Evolutionary conservation across 805 yeast genomes (phyloP).

Genomic region (Dipodascus albidus): DNA sequence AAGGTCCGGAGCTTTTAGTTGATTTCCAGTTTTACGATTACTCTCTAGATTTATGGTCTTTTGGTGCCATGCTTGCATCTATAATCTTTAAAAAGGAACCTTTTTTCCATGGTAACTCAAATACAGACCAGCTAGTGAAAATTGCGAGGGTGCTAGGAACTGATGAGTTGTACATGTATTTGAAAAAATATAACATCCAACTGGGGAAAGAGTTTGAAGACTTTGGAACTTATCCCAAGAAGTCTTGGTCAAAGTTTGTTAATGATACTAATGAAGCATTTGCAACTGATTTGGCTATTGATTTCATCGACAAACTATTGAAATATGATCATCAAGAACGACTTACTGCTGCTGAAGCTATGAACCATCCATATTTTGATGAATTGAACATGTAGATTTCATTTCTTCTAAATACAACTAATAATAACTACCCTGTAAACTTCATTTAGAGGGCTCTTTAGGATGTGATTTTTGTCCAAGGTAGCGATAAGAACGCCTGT

Average conservation of each 20-base stretch:
- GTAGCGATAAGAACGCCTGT: neutral
- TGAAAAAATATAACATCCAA: constrained; percentile 55
- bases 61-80: constrained; percentile 84
- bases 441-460: too few species aligned
- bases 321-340: constrained; percentile 82
- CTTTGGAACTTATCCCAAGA: constrained; percentile 58
- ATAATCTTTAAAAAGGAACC: constrained; percentile 85
- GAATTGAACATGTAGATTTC: constrained; percentile 13
- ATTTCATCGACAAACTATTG: constrained; percentile 65
- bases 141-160: constrained; percentile 84
- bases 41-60: constrained; percentile 82
- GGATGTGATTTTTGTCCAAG: neutral
- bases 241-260: constrained; percentile 75
- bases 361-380: constrained; percentile 62
- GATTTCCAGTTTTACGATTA: constrained; percentile 79
- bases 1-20: constrained; percentile 83
- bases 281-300: constrained; percentile 61
- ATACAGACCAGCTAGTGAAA: constrained; percentile 84
- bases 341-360: constrained; percentile 79
- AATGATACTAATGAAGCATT: constrained; percentile 58
- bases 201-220: constrained; percentile 76
- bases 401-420: neutral
- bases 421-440: neutral
- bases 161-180: constrained; percentile 54
- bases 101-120: constrained; percentile 83